These are phyloP conservation scores for Hymenoscyphus repandus DNA, from an alignment of 2,329 filamentous ascomycete species.

Conservation along the genomic window DNA sequence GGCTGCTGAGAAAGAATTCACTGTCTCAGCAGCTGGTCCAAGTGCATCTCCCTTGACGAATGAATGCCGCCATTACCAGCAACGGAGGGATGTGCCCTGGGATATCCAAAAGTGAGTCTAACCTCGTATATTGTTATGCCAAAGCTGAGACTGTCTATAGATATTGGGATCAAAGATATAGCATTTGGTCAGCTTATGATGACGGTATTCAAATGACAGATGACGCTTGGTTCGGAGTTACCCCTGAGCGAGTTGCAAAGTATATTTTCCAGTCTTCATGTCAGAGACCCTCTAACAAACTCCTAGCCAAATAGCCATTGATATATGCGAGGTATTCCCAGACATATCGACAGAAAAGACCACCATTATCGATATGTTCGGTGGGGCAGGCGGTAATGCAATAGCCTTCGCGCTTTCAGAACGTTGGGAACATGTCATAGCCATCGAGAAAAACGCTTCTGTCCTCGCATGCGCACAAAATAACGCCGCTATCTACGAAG, in stretches of 20 bases:
- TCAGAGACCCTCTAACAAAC: neutral
- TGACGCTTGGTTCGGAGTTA: slow-evolving; percentile 95
- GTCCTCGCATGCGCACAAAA: slow-evolving; percentile 87
- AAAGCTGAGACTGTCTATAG: slow-evolving; percentile 38
- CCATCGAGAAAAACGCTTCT: slow-evolving; percentile 76
- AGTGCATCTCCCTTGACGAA: slow-evolving; percentile 44
- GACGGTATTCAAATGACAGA: slow-evolving; percentile 86
- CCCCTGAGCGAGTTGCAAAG: slow-evolving; percentile 85
- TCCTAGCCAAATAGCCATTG: slow-evolving; percentile 64
- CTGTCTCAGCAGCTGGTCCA: neutral
- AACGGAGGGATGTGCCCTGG: slow-evolving; percentile 66
- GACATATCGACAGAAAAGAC: slow-evolving; percentile 26
- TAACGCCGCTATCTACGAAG: slow-evolving; percentile 82
- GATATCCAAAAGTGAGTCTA: slow-evolving; percentile 72
- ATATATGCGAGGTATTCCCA: slow-evolving; percentile 47
- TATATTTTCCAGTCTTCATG: slow-evolving; percentile 37
- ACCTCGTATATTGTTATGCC: neutral
- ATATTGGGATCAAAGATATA: slow-evolving; percentile 86
- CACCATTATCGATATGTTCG: slow-evolving; percentile 77
- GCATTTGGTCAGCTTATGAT: slow-evolving; percentile 83
- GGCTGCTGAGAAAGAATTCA: neutral
- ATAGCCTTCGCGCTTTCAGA: slow-evolving; percentile 86
- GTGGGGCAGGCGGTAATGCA: slow-evolving; percentile 85
- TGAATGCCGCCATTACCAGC: slow-evolving; percentile 70
- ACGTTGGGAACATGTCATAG: slow-evolving; percentile 78